Percentiles rank a stretch among this genome's conserved stretches.
These are phyloP conservation scores for Anisodus acutangulus DNA, from an alignment of 257 asterid genomes.

Conservation along the genomic window DNA sequence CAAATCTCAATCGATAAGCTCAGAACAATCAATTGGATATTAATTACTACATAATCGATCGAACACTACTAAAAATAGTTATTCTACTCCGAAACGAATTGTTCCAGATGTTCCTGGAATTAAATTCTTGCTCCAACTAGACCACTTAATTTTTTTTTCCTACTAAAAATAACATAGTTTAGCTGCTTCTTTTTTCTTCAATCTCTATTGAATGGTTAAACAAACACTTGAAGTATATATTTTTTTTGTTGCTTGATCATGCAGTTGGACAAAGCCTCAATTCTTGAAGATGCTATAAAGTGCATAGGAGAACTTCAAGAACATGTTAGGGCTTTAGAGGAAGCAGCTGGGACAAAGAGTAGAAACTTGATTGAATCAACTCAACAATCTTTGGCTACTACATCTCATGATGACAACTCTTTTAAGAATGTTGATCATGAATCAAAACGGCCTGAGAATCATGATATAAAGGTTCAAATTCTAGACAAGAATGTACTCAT, in stretches of 20 bases:
- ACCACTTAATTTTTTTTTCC: too few relatives aligned
- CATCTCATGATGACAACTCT: neutral
- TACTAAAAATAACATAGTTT: too few relatives aligned
- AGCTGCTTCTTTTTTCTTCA: too few relatives aligned
- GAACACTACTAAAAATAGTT: too few relatives aligned
- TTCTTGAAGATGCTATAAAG: conserved; percentile 29
- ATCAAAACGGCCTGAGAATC: neutral
- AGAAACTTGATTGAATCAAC: neutral
- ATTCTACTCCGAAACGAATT: too few relatives aligned
- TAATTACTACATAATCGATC: too few relatives aligned
- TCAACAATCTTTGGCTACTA: neutral
- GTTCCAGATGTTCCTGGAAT: too few relatives aligned
- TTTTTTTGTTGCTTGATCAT: neutral
- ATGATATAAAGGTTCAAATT: conserved; percentile 23
- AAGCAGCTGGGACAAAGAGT: neutral
- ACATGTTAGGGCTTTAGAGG: conserved; percentile 21
- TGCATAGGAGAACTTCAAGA: conserved; percentile 26
- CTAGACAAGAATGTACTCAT: conserved; percentile 21
- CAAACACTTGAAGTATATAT: neutral
- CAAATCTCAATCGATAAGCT: too few relatives aligned
- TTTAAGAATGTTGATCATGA: neutral
- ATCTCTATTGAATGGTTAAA: neutral
- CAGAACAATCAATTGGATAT: too few relatives aligned
- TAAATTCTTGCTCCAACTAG: too few relatives aligned
- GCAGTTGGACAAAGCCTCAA: conserved; percentile 25